These are phyloP conservation scores for Chamaecyparis obtusa DNA, from an alignment of 75 land plant species.

Conservation along the genomic window DNA sequence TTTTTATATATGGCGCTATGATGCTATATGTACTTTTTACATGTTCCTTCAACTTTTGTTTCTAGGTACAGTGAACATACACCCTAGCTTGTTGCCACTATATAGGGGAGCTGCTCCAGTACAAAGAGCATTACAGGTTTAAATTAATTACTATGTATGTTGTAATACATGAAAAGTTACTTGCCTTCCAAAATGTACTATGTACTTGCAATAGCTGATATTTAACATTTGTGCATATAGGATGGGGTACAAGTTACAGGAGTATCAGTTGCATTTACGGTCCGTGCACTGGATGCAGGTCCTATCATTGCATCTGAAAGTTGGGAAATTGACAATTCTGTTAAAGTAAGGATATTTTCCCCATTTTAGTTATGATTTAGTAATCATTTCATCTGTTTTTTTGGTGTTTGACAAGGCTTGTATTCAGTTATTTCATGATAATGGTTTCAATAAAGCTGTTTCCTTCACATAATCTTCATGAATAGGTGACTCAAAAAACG, in stretches of 20 bases:
- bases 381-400: background rate
- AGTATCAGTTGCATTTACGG: conserved; percentile 85
- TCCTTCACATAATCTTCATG: background rate
- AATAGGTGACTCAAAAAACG: background rate
- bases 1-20: background rate
- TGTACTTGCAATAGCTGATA: background rate
- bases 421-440: background rate
- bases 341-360: conserved; percentile 57
- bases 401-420: conserved; percentile 4
- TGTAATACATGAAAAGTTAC: background rate
- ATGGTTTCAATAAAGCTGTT: conserved; percentile 2
- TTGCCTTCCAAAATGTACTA: background rate
- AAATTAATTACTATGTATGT: background rate
- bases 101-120: conserved; percentile 99
- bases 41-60: background rate
- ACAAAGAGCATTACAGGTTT: conserved; percentile 92
- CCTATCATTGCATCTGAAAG: conserved; percentile 83
- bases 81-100: conserved; percentile 93
- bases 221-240: conserved; percentile 24
- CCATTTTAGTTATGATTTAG: background rate
- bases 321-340: conserved; percentile 61
- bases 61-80: conserved; percentile 95
- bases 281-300: conserved; percentile 94
- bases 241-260: conserved; percentile 96
- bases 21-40: background rate